Base-by-base conservation (phyloP, 2,329 filamentous ascomycete genomes). In the Beauveria varroae region DNA sequence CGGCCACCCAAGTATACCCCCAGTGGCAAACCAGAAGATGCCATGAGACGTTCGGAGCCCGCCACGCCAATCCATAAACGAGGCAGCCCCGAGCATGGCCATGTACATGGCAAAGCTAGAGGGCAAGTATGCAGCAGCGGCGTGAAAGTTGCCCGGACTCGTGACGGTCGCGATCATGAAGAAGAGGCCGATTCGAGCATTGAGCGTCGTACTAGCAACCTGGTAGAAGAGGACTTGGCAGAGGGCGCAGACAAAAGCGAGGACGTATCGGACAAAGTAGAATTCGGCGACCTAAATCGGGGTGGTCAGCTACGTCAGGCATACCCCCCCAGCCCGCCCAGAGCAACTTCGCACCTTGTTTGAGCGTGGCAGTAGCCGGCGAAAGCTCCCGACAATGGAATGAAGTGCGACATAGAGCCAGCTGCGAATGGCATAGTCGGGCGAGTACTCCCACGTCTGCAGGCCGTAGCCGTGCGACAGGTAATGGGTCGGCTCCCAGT, bases 381-480 rank as follows among this genome's bases (percentile, higher is more conserved):
- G 83, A 20, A 91, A 67, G 64, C 85, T 90, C 50, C 86, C 88
- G 51, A 90, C 75, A 22, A 87, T 67, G 28, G 92, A 90, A 74
- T 99, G 93, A 1, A 97, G 75, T 5, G 80, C 83, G 43, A 96
- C 81, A 70, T 99, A 99, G 24, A 92, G 80, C 95, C 95, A 99
- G 76, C 92, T 97, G 65, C 95, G 87, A 68, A 99, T 97, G 56
- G 92, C 90, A 75, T 90, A 98, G 62, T 93, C 88, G 5, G 95
- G 95, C 1, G 93, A 96, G 76, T 98, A 99, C 75, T 99, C 95
- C 95, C 95, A 99, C 1, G 95, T 99, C 77, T 99, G 93, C 56
- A 97, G 81, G 44, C 93, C 95, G 70, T 96, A 93, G 68, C 91
- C 90, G 78, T 97, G 92, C 63, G 86, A 89, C 30, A 99, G 83